Evolutionary conservation across 345 rosid genomes (phyloP).

Genomic region (Salix exigua): DNA sequence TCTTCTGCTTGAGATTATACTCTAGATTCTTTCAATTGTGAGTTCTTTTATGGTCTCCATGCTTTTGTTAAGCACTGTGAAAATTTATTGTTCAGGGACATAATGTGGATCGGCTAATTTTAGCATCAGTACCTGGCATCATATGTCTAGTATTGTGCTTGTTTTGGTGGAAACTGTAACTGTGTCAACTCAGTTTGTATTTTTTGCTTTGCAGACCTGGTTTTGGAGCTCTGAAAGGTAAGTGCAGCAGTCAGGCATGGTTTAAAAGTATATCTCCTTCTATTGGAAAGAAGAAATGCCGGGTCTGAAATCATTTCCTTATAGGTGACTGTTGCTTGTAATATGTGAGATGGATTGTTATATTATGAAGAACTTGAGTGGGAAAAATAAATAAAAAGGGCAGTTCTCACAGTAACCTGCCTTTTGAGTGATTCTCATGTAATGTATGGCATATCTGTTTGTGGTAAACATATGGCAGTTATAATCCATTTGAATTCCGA

Average conservation of each 20-base stretch:
- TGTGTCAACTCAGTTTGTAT: conserved; percentile 9
- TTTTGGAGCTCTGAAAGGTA: conserved; percentile 59
- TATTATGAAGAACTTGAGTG: conserved; percentile 21
- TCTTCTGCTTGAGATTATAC: not conserved
- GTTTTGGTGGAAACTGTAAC: not conserved
- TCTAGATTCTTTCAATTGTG: not conserved
- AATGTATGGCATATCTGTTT: not conserved
- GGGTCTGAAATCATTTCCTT: conserved; percentile 8
- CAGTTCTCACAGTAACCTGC: conserved; percentile 17
- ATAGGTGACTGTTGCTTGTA: conserved; percentile 12
- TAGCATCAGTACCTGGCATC: not conserved
- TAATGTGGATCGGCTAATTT: not conserved
- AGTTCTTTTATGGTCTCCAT: not conserved
- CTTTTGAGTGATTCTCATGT: conserved; percentile 10
- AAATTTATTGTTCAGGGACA: not conserved
- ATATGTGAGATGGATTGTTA: conserved; percentile 21
- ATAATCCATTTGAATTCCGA: not conserved
- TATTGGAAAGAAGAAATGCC: not conserved
- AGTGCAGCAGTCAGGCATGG: conserved; percentile 21
- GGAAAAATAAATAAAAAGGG: conserved; percentile 27
- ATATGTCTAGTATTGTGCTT: not conserved
- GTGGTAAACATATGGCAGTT: not conserved
- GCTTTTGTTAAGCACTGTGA: not conserved
- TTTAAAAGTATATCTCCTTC: not conserved
- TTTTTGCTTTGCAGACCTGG: conserved; percentile 48